These are phyloP conservation scores for Cladosporium sp. DNA, from an alignment of 2,329 filamentous ascomycete genomes.

Conservation along the genomic window DNA sequence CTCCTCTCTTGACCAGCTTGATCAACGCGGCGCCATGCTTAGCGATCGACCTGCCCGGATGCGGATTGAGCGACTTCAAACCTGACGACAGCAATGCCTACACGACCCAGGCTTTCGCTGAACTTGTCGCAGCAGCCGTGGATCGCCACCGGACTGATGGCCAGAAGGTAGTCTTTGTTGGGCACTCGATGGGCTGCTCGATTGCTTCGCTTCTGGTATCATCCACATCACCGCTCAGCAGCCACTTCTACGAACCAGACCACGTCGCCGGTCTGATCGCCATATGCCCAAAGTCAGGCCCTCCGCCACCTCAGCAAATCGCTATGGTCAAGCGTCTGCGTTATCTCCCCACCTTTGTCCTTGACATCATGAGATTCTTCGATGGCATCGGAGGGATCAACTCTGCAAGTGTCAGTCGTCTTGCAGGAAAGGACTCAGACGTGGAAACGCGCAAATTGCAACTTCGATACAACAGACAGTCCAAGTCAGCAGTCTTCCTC, in stretches of 20 bases:
- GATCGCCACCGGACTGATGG: slow-evolving; percentile 65
- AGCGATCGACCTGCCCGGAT: slow-evolving; percentile 86
- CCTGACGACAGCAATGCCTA: slow-evolving; percentile 75
- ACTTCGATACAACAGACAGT: slow-evolving; percentile 75
- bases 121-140: slow-evolving; percentile 71
- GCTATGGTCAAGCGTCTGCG: not conserved
- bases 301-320: slow-evolving; percentile 29
- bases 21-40: slow-evolving; percentile 79
- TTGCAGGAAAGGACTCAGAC: slow-evolving; percentile 66
- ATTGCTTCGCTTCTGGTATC: slow-evolving; percentile 70
- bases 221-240: slow-evolving; percentile 49
- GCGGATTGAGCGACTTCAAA: slow-evolving; percentile 73
- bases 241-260: slow-evolving; percentile 46
- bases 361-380: slow-evolving; percentile 72
- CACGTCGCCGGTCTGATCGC: slow-evolving; percentile 73
- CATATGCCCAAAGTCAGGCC: slow-evolving; percentile 71
- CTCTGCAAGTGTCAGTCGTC: slow-evolving; percentile 74
- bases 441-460: slow-evolving; percentile 64
- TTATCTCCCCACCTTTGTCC: slow-evolving; percentile 65
- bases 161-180: slow-evolving; percentile 75
- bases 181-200: slow-evolving; percentile 86
- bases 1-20: slow-evolving; percentile 73
- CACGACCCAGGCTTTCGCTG: slow-evolving; percentile 67
- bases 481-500: slow-evolving; percentile 74
- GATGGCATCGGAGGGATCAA: slow-evolving; percentile 74